A percentile compares a stretch with the other conserved stretches of the same genome.
Conservation (phyloP, 2,329 filamentous ascomycete species). For the Aureobasidium namibiae region DNA sequence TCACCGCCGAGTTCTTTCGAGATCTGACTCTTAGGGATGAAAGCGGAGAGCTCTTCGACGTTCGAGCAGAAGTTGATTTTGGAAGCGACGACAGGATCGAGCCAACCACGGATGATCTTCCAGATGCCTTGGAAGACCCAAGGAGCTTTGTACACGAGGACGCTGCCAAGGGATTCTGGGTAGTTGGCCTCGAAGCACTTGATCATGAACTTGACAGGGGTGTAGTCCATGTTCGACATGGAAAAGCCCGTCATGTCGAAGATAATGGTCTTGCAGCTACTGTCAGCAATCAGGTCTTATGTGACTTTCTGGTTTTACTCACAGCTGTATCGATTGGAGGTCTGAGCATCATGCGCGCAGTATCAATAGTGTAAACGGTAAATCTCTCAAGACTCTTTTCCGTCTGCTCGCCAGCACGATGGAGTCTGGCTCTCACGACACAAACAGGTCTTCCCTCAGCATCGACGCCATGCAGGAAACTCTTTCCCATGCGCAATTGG, state of each 20-base stretch:
- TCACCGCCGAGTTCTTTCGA: constrained; percentile 77
- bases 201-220: constrained; percentile 98
- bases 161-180: constrained; percentile 80
- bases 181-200: constrained; percentile 99
- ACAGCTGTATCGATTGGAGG: constrained; percentile 86
- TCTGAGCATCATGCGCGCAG: constrained; percentile 71
- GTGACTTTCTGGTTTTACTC: constrained; percentile 34
- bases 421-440: constrained; percentile 72
- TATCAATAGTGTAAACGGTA: constrained; percentile 92
- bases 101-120: constrained; percentile 91
- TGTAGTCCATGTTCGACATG: constrained; percentile 75
- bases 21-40: constrained; percentile 62
- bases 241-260: constrained; percentile 57
- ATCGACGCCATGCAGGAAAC: constrained; percentile 81
- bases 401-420: constrained; percentile 73
- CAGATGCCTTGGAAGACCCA: constrained; percentile 98
- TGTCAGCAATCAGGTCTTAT: background rate
- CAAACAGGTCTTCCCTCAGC: constrained; percentile 80
- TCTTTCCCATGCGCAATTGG: constrained; percentile 86
- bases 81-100: constrained; percentile 88
- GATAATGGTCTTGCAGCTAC: constrained; percentile 60
- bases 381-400: constrained; percentile 77
- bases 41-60: constrained; percentile 67
- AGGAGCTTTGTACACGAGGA: constrained; percentile 90
- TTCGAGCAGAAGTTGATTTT: constrained; percentile 93